Evolutionary conservation across 192 early-diverging fungal genomes (phyloP), one percentile per base, ranked within the genome.

Genomic region (Entomortierella beljakovae): DNA sequence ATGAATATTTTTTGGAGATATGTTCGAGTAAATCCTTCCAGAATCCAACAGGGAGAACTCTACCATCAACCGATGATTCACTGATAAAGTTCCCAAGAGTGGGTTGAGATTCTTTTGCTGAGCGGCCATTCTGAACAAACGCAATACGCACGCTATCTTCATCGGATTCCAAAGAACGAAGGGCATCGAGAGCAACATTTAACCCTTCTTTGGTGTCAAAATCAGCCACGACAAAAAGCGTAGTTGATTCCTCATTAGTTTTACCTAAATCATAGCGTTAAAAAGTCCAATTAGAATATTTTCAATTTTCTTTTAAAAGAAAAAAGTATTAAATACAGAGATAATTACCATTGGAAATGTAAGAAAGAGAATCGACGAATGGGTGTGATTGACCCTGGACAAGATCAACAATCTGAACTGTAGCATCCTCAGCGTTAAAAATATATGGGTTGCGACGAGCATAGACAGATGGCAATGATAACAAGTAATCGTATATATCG

Each of bases 401-500:
- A 29, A 88, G 59, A 35, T 82, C 76, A 1, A 82, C 59, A 13
- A 86, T 64, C 23, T 72, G 71, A 22, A 88, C 50, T 20, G 84
- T 83, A 2, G 73, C 52, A 6, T 68, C 57, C 38, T 85, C 86
- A 3, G 86, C 83, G 16, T 84, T 59, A 70, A 89, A 87, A 55
- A 96, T 83, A 57, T 87, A 84, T 7, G 85, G 66, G 75, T 92
- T 96, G 49, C 97, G 90, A 23, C 83, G 74, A 10, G 66, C 25
- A n/a, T 87, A 63, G 0, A 93, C 88, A 46, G 81, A 71, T 20
- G 91, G 87, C 61, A 86, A 77, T 3, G 87, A 89, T 57, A 94
- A 71, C 10, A 97, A 85, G 60, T 88, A 89, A 0, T 93, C 92
- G 51, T 92, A 95, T 11, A 96, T 42, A 38, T 93, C 64, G 15